Evolutionary conservation across 73 alveolate genomes (phyloP).

Genomic region (Breviolum minutum): DNA sequence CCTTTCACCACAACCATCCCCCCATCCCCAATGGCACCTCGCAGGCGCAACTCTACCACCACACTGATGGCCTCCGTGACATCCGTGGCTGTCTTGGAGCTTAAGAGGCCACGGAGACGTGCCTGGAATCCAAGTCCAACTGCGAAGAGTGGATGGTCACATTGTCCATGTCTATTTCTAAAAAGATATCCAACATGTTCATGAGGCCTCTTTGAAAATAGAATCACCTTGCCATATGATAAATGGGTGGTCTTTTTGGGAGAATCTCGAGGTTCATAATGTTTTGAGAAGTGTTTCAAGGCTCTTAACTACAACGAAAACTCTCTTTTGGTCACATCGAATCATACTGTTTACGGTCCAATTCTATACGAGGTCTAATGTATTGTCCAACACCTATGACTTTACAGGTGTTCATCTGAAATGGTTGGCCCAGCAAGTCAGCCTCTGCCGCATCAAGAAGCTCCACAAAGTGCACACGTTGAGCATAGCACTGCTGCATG

Average conservation of each 20-base stretch:
- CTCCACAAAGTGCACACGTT: constrained; percentile 87
- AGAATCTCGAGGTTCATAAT: too few relatives aligned
- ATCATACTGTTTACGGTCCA: too few relatives aligned
- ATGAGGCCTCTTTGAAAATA: too few relatives aligned
- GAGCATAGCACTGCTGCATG: constrained; percentile 94
- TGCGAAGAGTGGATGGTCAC: background rate
- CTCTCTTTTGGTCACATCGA: too few relatives aligned
- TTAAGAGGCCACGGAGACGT: constrained; percentile 60
- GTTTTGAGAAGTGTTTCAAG: too few relatives aligned
- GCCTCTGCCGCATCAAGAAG: constrained; percentile 71
- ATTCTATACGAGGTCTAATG: too few relatives aligned
- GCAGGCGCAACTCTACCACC: constrained; percentile 88
- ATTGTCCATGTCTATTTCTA: background rate
- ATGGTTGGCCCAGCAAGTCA: too few relatives aligned
- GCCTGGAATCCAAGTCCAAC: background rate
- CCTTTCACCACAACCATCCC: background rate
- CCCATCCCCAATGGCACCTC: constrained; percentile 2
- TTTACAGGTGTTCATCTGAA: too few relatives aligned
- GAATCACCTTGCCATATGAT: too few relatives aligned
- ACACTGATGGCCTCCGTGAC: constrained; percentile 95
- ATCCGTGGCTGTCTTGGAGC: constrained; percentile 89
- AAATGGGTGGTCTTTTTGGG: too few relatives aligned
- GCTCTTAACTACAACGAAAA: too few relatives aligned
- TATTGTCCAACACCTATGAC: too few relatives aligned
- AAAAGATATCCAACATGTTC: background rate